phyloP scores from a whole-genome alignment of 1,284 basidiomycete species.

The Cutaneotrichosporon spelunceum region DNA sequence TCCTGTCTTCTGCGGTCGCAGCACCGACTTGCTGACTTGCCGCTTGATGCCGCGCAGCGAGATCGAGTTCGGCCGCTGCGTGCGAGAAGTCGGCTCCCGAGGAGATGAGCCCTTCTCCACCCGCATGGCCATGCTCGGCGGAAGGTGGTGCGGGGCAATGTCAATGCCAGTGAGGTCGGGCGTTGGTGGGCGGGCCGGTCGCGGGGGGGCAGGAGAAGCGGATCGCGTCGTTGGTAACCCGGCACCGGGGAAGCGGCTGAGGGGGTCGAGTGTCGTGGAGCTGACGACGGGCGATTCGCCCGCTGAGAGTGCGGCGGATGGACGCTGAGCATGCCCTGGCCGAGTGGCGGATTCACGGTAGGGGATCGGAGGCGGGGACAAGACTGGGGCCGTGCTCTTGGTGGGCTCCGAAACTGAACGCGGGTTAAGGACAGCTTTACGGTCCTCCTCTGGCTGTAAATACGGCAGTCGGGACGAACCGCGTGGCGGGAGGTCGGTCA shows the following conservation, averaged over 20 bases:
- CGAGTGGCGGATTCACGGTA: not conserved
- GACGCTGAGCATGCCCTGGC: not conserved
- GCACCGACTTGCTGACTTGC: conserved; percentile 5
- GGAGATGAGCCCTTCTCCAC: conserved; percentile 10
- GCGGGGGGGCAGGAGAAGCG: conserved; percentile 2
- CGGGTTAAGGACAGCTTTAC: not conserved
- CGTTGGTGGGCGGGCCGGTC: conserved; percentile 22
- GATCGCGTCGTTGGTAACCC: not conserved
- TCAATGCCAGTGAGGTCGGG: conserved; percentile 21
- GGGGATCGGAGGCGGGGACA: conserved; percentile 1
- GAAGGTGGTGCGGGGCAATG: conserved; percentile 9
- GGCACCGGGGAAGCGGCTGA: not conserved
- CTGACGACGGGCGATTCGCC: not conserved
- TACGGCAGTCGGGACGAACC: conserved; percentile 17
- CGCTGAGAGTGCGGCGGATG: not conserved
- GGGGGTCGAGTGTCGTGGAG: not conserved
- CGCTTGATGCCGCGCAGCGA: conserved; percentile 14
- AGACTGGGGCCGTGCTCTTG: not conserved
- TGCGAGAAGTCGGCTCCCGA: not conserved
- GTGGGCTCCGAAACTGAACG: conserved; percentile 4
- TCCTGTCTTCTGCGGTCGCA: not conserved
- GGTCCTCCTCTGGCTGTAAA: conserved; percentile 13
- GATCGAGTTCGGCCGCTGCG: conserved; percentile 12
- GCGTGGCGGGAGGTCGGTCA: conserved; percentile 13
- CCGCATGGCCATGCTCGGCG: conserved; percentile 10